These are phyloP conservation scores for Aspergillus jensenii DNA, from an alignment of 2,329 filamentous ascomycete species.

Conservation along the genomic window DNA sequence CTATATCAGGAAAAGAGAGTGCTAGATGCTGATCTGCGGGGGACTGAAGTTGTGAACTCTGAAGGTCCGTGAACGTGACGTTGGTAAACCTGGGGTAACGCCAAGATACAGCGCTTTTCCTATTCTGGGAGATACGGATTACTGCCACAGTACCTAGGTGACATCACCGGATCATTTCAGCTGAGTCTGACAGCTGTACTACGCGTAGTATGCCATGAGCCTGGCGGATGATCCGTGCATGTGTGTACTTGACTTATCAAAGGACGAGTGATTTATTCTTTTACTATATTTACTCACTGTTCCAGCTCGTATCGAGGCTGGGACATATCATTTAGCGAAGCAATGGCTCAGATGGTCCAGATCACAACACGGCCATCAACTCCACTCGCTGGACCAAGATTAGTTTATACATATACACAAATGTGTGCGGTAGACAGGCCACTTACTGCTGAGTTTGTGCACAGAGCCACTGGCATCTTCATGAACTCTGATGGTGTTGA, in stretches of 20 bases:
- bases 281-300: background rate
- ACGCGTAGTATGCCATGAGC: background rate
- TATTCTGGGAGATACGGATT: background rate
- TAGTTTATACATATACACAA: constrained; percentile 16
- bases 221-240: background rate
- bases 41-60: background rate
- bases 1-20: background rate
- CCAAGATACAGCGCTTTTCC: constrained; percentile 4
- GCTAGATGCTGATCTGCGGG: background rate
- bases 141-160: background rate
- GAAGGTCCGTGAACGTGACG: constrained; percentile 5
- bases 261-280: background rate
- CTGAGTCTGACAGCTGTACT: background rate
- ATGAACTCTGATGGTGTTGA: constrained; percentile 78
- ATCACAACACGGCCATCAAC: constrained; percentile 81
- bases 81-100: constrained; percentile 17
- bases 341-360: constrained; percentile 60
- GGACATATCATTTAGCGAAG: background rate
- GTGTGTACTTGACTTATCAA: background rate
- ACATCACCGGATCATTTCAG: background rate
- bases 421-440: background rate
- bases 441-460: constrained; percentile 82
- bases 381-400: constrained; percentile 62
- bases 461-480: constrained; percentile 65
- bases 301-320: background rate